A percentile compares a stretch with the other conserved stretches of the same genome.
Evolutionary conservation across 1,284 basidiomycete species (phyloP).

Genomic region (Malassezia sp.): DNA sequence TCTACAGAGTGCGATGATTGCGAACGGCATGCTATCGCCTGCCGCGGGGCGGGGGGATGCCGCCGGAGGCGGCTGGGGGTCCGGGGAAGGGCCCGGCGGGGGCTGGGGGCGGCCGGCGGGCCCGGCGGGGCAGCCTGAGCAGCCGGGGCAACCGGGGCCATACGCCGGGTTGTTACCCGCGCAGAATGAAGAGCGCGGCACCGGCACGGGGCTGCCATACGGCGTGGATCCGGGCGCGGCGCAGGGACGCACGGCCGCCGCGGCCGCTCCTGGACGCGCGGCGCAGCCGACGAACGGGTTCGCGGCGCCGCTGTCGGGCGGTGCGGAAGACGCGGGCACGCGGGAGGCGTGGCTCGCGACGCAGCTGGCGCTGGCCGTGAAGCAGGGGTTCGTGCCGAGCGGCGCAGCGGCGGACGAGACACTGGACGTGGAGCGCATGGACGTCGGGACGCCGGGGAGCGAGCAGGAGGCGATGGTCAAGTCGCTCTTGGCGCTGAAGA

Average conservation of each 20-base stretch:
- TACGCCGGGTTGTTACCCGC: too few relatives aligned
- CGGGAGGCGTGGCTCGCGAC: conserved; percentile 78
- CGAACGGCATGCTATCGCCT: too few relatives aligned
- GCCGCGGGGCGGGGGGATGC: too few relatives aligned
- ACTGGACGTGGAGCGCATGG: conserved; percentile 41
- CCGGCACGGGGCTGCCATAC: too few relatives aligned
- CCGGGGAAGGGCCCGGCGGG: too few relatives aligned
- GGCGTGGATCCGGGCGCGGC: conserved; percentile 20
- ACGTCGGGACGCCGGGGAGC: conserved; percentile 46
- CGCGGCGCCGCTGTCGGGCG: too few relatives aligned
- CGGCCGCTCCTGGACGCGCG: neutral
- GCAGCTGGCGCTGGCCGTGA: conserved; percentile 63
- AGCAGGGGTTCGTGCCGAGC: conserved; percentile 67
- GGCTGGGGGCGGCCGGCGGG: too few relatives aligned
- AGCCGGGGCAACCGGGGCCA: too few relatives aligned
- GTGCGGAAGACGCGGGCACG: conserved; percentile 56
- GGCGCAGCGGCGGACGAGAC: conserved; percentile 16
- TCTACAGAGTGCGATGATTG: too few relatives aligned
- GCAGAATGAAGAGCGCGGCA: too few relatives aligned
- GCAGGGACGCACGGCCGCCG: neutral
- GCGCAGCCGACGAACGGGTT: conserved; percentile 49
- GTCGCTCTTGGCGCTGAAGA: conserved; percentile 70
- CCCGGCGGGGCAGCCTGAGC: too few relatives aligned
- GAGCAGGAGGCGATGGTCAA: conserved; percentile 56
- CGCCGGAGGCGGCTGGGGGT: too few relatives aligned